Evolutionary conservation across 139 green algal species (phyloP), one percentile per base, ranked within the genome.

Genomic region (Chlamydomonas asymmetrica): DNA sequence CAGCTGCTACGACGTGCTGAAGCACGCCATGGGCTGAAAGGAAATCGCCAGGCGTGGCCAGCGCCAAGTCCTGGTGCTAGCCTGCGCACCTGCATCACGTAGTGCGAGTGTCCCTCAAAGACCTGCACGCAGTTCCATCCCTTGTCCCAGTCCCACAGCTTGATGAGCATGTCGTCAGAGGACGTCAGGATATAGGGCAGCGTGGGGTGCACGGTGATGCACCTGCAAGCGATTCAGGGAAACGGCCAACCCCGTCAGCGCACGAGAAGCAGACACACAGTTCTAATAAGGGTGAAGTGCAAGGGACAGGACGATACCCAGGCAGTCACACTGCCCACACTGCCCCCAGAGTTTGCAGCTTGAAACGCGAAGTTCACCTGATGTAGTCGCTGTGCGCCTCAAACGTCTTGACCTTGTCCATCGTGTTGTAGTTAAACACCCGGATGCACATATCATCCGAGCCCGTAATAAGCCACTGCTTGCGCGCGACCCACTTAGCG

Each of bases 391-490:
- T 94, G 84, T 99, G 96, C 10, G 97, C 96, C 85, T 99, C 96
- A 82, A 98, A 99, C 32, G 88, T 87, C 76, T 97, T 96, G 32
- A 99, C 91, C 75, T 97, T 96, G 81, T 98, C 95, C 92, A 97
- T 97, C 4, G 96, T 99, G 88, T 99, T 99, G 88, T 99, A 99
- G 82, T 99, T 99, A 89, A 96, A 99, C 45, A 99, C 97, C 0
- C 96, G 90, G 31, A 99, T 89, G 65, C 94, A 90, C 96, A 99
- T 98, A 87, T 99, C 96, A 65, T 99, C 96, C 2, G 93, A 85
- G 22, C 96, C 96, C 9, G 85, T 93, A 32, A 98, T 92, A 45
- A 98, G 72, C 96, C 96, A 99, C 81, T 98, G 93, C 85, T 99
- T 99, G 40, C 96, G 91, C 0, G 94, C 80, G 22, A 99, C 82